Percentiles rank a stretch among this genome's conserved stretches.
Evolutionary conservation across 1,139 yeast species (phyloP).

Genomic region (Nadsonia commutata): DNA sequence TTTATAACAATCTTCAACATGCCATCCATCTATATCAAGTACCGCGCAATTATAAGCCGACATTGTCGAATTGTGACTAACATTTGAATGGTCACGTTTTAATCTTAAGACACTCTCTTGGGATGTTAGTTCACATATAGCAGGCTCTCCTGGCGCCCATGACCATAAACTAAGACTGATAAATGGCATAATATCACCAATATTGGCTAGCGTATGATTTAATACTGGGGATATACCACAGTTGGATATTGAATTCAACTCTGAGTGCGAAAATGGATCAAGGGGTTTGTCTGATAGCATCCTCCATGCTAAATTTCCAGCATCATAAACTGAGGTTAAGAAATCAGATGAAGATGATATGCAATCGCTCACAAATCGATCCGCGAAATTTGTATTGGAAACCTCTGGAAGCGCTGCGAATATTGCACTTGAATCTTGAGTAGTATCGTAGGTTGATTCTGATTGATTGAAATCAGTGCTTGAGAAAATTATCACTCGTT

Average conservation of each 20-base stretch:
- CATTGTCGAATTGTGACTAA: slow-evolving; percentile 5
- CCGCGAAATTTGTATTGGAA: not conserved
- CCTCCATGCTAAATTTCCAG: slow-evolving; percentile 8
- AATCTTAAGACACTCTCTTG: not conserved
- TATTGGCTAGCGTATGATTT: slow-evolving; percentile 18
- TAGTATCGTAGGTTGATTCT: slow-evolving; percentile 8
- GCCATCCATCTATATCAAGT: slow-evolving; percentile 36
- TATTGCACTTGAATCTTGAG: slow-evolving; percentile 6
- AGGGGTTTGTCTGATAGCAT: slow-evolving; percentile 5
- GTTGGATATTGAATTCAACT: slow-evolving; percentile 4
- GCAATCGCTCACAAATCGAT: slow-evolving; percentile 5
- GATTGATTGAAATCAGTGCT: slow-evolving; percentile 9
- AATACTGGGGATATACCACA: slow-evolving; percentile 6
- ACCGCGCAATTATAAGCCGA: slow-evolving; percentile 49
- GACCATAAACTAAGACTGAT: slow-evolving; percentile 35
- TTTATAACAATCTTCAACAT: slow-evolving; percentile 49
- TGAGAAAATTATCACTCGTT: slow-evolving; percentile 26
- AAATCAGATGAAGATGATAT: slow-evolving; percentile 11
- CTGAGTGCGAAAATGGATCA: slow-evolving; percentile 1
- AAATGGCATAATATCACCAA: slow-evolving; percentile 24
- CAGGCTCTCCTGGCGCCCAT: slow-evolving; percentile 51
- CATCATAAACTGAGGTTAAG: slow-evolving; percentile 2
- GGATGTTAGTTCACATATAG: slow-evolving; percentile 4
- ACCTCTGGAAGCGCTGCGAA: slow-evolving; percentile 1
- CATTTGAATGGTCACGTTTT: slow-evolving; percentile 1